phyloP scores from a whole-genome alignment of 2,329 filamentous ascomycete species.

The Neofusicoccum sp. region DNA sequence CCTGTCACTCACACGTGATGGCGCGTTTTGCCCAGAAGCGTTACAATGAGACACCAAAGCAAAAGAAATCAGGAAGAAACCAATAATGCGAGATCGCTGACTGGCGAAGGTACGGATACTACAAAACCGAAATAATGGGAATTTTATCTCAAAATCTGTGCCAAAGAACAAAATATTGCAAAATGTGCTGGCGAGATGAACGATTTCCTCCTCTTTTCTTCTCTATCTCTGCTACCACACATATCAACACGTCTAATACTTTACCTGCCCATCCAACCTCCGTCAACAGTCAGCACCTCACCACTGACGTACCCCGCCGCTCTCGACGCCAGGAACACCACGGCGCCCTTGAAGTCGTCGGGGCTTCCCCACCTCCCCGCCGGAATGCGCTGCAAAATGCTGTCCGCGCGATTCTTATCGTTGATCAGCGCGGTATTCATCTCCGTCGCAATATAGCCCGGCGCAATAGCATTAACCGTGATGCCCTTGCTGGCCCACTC shows the following conservation, averaged over 20 bases:
- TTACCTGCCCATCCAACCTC: constrained; percentile 88
- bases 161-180: no score
- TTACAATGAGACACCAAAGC: not conserved
- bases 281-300: constrained; percentile 79
- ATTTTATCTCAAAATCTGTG: not conserved
- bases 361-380: constrained; percentile 79
- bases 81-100: not conserved
- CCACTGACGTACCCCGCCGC: constrained; percentile 81
- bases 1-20: not conserved
- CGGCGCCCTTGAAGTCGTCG: constrained; percentile 83
- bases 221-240: not conserved
- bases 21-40: not conserved
- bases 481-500: constrained; percentile 81
- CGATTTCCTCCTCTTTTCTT: not conserved
- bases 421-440: constrained; percentile 85
- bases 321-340: constrained; percentile 72
- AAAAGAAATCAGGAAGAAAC: not conserved
- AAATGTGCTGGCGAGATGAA: no score
- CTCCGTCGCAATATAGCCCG: constrained; percentile 88
- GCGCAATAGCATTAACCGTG: constrained; percentile 84
- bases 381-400: constrained; percentile 78
- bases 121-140: not conserved
- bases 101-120: not conserved
- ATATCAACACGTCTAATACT: not conserved
- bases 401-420: constrained; percentile 65